Base-by-base conservation (phyloP, 768 basidiomycete genomes). In the Lactarius trivialis region DNA sequence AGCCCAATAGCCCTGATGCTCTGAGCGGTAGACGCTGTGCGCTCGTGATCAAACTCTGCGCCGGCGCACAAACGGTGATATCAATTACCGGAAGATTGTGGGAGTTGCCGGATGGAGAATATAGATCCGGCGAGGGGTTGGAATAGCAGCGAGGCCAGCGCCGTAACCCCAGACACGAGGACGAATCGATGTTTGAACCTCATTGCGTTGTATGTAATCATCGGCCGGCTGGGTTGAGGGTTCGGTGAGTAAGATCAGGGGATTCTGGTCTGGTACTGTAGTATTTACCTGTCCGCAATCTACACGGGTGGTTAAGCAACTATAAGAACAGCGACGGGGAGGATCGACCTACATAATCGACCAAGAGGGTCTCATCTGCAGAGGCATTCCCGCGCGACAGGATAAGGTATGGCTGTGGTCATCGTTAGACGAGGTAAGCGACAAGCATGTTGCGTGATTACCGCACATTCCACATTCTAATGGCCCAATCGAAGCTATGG, bases 311-410 rank as follows among this genome's bases (percentile, higher is more conserved):
- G 32, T 61, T 55, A 43, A 36, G 12, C 17, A 19, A 11, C 19
- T 15, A 3, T 8, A 28, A n/a, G 32, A 21, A 6, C 12, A 26
- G 19, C 14, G 17, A 12, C 0, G 6, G 24, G 34, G 24, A 62
- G 41, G 56, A 56, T 39, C 30, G 54, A 64, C 82, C 54, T 66
- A 86, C 85, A 71, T 89, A 89, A 70, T 89, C 82, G 28, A 86
- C 69, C 19, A 89, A 73, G n/a, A 89, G 70, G 56, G 82, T 82
- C 64, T 83, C 81, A 59, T 84, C 76, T 1, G 86, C 85, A 2
- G 74, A 70, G 1, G 80, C 81, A 63, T 74, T 73, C 2, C 85
- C 85, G 65, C 76, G 74, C 19, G 81, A 76, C 30, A 89, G 72
- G 7, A 78, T 72, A 6, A 89, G 74, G 63, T 86, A 89, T 3